These are phyloP conservation scores for Antitrichia curtipendula DNA, from an alignment of 225 moss, liverwort and hornwort genomes.

Conservation along the genomic window DNA sequence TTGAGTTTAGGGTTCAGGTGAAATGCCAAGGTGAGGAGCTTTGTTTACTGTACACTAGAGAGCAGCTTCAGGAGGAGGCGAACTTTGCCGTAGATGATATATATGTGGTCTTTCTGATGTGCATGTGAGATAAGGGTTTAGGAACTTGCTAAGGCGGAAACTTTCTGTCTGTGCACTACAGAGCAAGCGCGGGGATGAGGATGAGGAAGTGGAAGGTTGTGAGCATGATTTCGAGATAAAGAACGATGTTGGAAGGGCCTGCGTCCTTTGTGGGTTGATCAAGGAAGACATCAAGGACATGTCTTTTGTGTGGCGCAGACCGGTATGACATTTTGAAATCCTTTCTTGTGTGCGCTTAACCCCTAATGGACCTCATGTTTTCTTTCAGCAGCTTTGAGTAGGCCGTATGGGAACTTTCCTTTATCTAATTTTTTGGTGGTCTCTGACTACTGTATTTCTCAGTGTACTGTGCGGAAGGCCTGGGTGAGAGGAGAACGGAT, in stretches of 20 bases:
- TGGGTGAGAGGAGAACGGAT: background rate
- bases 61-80: background rate
- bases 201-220: background rate
- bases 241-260: conserved; percentile 33
- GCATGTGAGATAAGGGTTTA: background rate
- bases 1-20: too few species aligned
- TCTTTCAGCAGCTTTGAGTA: background rate
- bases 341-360: background rate
- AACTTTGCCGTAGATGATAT: background rate
- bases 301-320: conserved; percentile 7
- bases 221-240: conserved; percentile 13
- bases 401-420: background rate
- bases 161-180: background rate
- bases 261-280: conserved; percentile 32
- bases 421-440: background rate
- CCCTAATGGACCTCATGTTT: background rate
- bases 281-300: conserved; percentile 44
- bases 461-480: conserved; percentile 17
- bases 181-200: background rate
- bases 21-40: background rate
- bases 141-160: background rate
- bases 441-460: background rate
- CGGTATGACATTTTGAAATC: conserved; percentile 9
- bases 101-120: background rate
- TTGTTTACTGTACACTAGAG: background rate